Evolutionary conservation across 1,284 basidiomycete genomes (phyloP), one percentile per base, ranked within the genome.

Genomic region (Ceratobasidium sp.): DNA sequence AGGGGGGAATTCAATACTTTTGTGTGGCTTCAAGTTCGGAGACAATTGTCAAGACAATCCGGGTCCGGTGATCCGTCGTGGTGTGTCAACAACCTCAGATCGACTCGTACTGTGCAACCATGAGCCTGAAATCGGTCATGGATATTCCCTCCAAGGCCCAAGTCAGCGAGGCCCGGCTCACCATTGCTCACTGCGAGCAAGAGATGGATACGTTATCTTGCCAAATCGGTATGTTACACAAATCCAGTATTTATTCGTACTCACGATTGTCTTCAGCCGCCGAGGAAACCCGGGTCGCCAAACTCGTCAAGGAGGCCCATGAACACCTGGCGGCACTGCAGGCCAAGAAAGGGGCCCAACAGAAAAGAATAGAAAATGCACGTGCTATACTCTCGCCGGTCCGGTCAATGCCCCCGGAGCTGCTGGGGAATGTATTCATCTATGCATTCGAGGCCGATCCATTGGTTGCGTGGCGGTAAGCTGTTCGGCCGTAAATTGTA

Each of bases 41-140:
- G 50, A 64, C 46, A 64, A 54, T 50, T 50, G 23, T 62, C 19
- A 7, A n/a, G 23, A 62, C 49, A 36, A 11, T 36, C 33, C 5
- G 50, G 50, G 47, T 64, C 60, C 60, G 39, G 60, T 64, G 60
- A 64, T 64, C 60, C 59, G 59, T 50, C 41, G 59, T 19, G 59
- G 59, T 33, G 47, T 41, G 25, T 14, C 47, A 27, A 33, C 59
- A 50, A 47, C 36, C 59, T 25, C 33, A 21, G 47, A 42, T 44
- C 60, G 49, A 39, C 50, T 21, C 36, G 25, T 33, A 53, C 49
- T 4, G 16, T 21, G 13, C 60, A 1, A 50, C 50, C 21, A 64
- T 64, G 60, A n/a, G 60, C 60, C 60, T 19, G 16, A 64, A 64
- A 30, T 53, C 30, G 16, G 42, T 16, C 60, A 64, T 64, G 46